Conservation (phyloP, 2,329 filamentous ascomycete genomes). For the Pseudogymnoascus sp. region DNA sequence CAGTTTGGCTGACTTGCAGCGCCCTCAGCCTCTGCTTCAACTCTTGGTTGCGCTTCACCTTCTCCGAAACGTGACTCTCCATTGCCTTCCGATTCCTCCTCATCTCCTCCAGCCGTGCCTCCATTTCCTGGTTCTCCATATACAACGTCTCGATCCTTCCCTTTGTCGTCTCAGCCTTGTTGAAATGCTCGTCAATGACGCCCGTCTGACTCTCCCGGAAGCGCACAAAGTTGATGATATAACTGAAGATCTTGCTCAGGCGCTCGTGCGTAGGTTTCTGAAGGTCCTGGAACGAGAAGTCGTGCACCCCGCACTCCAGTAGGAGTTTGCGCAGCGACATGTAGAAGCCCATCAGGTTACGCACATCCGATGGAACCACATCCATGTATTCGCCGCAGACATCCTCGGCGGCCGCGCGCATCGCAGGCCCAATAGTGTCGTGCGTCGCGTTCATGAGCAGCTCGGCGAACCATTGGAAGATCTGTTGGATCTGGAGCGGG, state of each 20-base stretch:
- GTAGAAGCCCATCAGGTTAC: conserved; percentile 95
- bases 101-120: conserved; percentile 72
- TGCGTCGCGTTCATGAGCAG: conserved; percentile 88
- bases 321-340: conserved; percentile 72
- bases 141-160: conserved; percentile 80
- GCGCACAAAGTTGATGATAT: conserved; percentile 96
- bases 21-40: conserved; percentile 76
- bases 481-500: conserved; percentile 87
- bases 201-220: conserved; percentile 89
- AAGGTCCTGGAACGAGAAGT: conserved; percentile 89
- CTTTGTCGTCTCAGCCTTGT: conserved; percentile 81
- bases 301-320: conserved; percentile 80
- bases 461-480: conserved; percentile 97
- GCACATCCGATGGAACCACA: conserved; percentile 75
- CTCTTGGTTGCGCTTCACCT: conserved; percentile 77
- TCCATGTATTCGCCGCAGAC: conserved; percentile 78
- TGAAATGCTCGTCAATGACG: conserved; percentile 89
- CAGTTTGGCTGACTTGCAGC: conserved; percentile 72
- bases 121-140: conserved; percentile 78
- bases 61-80: conserved; percentile 75
- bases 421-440: conserved; percentile 87
- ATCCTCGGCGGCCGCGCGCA: conserved; percentile 86
- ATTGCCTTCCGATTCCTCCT: conserved; percentile 70
- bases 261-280: conserved; percentile 86
- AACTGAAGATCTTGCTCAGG: conserved; percentile 90